Evolutionary conservation across 257 asterid species (phyloP).

Genomic region (Penstemon davidsonii): DNA sequence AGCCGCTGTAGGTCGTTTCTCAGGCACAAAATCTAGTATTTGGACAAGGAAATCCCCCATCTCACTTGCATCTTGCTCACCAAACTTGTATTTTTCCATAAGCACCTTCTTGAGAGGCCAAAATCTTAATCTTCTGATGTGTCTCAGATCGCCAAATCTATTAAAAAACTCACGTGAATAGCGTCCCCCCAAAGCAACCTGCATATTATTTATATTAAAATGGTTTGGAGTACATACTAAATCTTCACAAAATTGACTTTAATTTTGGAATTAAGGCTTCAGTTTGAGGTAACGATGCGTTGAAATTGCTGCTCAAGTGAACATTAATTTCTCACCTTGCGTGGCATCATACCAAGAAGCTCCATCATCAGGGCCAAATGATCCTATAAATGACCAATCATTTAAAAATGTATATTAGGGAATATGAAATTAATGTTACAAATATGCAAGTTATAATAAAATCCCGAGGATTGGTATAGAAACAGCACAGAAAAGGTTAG

Average conservation of each 20-base stretch:
- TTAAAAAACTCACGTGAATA: constrained; percentile 89
- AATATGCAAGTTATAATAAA: constrained; percentile 13
- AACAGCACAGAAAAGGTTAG: not conserved
- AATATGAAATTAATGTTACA: constrained; percentile 2
- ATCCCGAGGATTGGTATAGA: not conserved
- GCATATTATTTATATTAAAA: constrained; percentile 16
- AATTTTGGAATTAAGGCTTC: not conserved
- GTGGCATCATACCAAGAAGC: constrained; percentile 99
- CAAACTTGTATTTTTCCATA: constrained; percentile 59
- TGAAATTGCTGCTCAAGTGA: constrained; percentile 1
- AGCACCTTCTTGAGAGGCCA: constrained; percentile 90
- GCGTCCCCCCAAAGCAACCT: constrained; percentile 97
- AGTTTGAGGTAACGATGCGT: not conserved
- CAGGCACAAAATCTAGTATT: constrained; percentile 59
- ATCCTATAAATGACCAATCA: constrained; percentile 51
- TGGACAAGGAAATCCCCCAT: constrained; percentile 53
- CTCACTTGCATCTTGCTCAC: constrained; percentile 53
- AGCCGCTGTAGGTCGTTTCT: constrained; percentile 80
- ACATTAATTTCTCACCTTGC: constrained; percentile 61
- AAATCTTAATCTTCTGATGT: constrained; percentile 70
- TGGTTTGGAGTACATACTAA: not conserved
- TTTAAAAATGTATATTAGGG: not conserved
- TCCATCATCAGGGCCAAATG: constrained; percentile 99
- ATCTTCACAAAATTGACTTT: constrained; percentile 6
- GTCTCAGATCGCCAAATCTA: constrained; percentile 88